Evolutionary conservation across 169 alveolate genomes (phyloP), one percentile per base, ranked within the genome.

Genomic region (Plasmodium gallinaceum): DNA sequence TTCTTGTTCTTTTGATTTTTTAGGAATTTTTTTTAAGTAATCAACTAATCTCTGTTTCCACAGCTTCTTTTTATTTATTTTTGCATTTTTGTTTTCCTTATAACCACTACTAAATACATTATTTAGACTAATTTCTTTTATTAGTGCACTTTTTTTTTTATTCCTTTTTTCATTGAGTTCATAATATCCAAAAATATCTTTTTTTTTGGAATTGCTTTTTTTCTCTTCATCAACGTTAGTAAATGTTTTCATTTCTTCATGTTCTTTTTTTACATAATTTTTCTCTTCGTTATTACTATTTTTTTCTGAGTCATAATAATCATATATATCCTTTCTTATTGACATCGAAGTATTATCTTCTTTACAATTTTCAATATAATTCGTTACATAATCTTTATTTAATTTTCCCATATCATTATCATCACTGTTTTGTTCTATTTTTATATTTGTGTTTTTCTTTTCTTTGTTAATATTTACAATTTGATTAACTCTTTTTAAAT

Each of bases 31-130:
- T 62, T 83, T 83, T 52, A 83, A 83, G 43, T 83, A 83, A 1
- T 68, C 60, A 26, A 83, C 10, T 83, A 83, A 22, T 26, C 52
- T 83, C 37, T 83, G 48, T 68, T 68, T 68, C 91, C 91, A 83
- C 9, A 51, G 12, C n/a, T 39, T 83, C 57, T 66, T 83, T 14
- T 66, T 52, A n/a, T 22, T 51, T 83, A 12, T 60, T 18, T 54
- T n/a, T 12, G n/a, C 24, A 48, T 9, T 52, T 0, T 24, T 48
- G 3, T 46, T 78, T 32, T 48, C 51, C 18, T 26, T 24, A 42
- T 46, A 51, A 12, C 45, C 42, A 7, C 9, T 39, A 45, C 66
- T 80, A 12, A 22, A 18, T 65, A 20, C 52, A 39, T 20, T 65
- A 65, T 26, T n/a, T n/a, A 32, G 1, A 43, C 7, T 73, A 18